Evolutionary conservation across 2,329 filamentous ascomycete species (phyloP).

Genomic region (Nemania abortiva): DNA sequence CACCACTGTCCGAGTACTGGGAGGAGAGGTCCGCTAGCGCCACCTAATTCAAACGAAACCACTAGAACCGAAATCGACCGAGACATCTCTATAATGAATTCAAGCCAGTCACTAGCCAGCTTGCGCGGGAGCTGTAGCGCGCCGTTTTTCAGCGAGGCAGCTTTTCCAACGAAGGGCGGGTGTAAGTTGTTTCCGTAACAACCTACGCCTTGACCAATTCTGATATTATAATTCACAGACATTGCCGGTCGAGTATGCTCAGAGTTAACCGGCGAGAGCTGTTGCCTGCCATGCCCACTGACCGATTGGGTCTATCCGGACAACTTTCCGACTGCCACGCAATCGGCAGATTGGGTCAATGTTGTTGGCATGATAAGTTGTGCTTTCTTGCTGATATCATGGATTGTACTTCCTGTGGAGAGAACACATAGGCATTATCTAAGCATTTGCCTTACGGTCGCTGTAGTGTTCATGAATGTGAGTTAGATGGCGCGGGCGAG

Average conservation of each 20-base stretch:
- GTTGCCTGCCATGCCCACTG: conserved; percentile 91
- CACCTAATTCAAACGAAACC: conserved; percentile 5
- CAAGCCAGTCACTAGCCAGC: conserved; percentile 34
- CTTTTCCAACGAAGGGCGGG: conserved; percentile 63
- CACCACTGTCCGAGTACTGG: conserved; percentile 4
- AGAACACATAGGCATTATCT: conserved; percentile 94
- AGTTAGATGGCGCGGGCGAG: conserved; percentile 53
- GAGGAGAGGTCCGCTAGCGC: conserved; percentile 9
- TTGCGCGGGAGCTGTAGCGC: conserved; percentile 67
- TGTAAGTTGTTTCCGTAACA: conserved; percentile 45
- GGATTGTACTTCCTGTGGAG: conserved; percentile 82
- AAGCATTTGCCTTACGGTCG: conserved; percentile 85
- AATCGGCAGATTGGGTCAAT: conserved; percentile 84
- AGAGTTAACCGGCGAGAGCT: conserved; percentile 66
- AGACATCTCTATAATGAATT: conserved; percentile 33
- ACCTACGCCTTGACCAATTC: conserved; percentile 28
- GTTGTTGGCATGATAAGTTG: conserved; percentile 79
- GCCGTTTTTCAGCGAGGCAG: conserved; percentile 75
- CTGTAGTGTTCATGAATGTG: conserved; percentile 83
- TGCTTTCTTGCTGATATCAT: conserved; percentile 82
- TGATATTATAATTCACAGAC: conserved; percentile 57
- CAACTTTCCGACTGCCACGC: conserved; percentile 69
- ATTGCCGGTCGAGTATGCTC: conserved; percentile 67
- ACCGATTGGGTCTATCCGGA: conserved; percentile 79
- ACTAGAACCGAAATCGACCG: conserved; percentile 15